Evolutionary conservation across 371 early-diverging fungal species (phyloP).

Genomic region (Mucor saturninus): DNA sequence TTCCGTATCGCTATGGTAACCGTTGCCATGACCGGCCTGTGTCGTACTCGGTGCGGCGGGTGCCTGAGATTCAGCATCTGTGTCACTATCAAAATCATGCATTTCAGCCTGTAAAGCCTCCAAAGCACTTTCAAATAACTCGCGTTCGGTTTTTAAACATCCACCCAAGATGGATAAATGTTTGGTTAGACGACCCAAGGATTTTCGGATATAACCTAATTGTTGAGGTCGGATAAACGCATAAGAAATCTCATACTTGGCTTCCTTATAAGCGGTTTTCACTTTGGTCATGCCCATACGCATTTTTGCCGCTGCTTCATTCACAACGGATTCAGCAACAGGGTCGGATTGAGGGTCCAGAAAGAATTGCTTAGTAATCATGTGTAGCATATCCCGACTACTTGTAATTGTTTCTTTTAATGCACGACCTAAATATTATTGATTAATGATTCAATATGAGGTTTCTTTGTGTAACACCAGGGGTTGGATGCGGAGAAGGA

Average conservation of each 20-base stretch:
- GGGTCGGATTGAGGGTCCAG: constrained; percentile 44
- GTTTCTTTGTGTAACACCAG: background rate
- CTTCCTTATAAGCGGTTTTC: constrained; percentile 50
- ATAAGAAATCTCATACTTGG: constrained; percentile 55
- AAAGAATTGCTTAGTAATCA: constrained; percentile 53
- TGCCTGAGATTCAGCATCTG: background rate
- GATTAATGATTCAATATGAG: too few species aligned
- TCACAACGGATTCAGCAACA: constrained; percentile 36
- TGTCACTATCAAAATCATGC: constrained; percentile 22
- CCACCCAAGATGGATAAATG: constrained; percentile 51
- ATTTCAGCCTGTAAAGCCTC: constrained; percentile 28
- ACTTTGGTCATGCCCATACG: constrained; percentile 51
- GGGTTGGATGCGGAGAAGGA: background rate
- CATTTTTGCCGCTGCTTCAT: constrained; percentile 40
- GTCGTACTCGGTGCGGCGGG: too few species aligned
- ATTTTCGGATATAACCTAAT: constrained; percentile 40
- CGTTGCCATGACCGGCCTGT: background rate
- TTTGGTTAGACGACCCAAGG: constrained; percentile 43
- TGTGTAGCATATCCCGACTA: constrained; percentile 50
- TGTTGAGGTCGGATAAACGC: constrained; percentile 48
- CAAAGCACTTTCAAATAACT: constrained; percentile 49
- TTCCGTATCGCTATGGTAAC: constrained; percentile 6
- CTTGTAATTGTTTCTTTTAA: constrained; percentile 45
- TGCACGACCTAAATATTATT: constrained; percentile 37
- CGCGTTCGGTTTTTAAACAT: constrained; percentile 49